Percentiles rank a stretch among this genome's conserved stretches.
Evolutionary conservation across 2,329 filamentous ascomycete species (phyloP).

Genomic region (Verticillium zaregamsianum): DNA sequence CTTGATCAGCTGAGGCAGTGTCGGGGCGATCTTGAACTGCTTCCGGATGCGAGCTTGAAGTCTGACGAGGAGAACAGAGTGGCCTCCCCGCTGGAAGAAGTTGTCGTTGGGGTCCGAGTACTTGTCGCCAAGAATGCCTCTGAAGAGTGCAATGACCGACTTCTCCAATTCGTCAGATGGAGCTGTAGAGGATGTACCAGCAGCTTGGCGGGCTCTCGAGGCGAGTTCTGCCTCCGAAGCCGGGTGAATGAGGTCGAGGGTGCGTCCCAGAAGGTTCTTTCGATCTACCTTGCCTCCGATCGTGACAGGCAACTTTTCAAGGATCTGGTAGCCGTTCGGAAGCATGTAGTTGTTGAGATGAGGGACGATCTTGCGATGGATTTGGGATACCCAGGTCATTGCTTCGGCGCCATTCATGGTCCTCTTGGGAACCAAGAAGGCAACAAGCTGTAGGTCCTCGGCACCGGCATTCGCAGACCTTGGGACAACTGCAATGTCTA

Average conservation of each 20-base stretch:
- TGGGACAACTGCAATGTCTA: constrained; percentile 16
- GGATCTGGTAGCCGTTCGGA: constrained; percentile 17
- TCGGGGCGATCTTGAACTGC: constrained; percentile 18
- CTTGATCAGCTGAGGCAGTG: constrained; percentile 17
- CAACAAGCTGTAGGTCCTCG: constrained; percentile 18
- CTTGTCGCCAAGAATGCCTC: constrained; percentile 10
- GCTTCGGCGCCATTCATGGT: constrained; percentile 10
- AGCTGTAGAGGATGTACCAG: neutral
- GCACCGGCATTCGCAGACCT: constrained; percentile 9
- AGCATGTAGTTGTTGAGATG: constrained; percentile 22
- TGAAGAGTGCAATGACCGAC: constrained; percentile 16
- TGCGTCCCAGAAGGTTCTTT: constrained; percentile 12
- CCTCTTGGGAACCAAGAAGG: constrained; percentile 16
- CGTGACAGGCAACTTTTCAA: constrained; percentile 14
- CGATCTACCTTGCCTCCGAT: constrained; percentile 20
- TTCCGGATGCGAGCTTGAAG: constrained; percentile 20
- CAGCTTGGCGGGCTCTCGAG: too few species aligned
- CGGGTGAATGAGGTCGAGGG: constrained; percentile 14
- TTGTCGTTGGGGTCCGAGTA: constrained; percentile 8
- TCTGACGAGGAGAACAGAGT: constrained; percentile 18
- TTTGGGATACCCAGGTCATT: constrained; percentile 9
- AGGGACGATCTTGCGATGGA: constrained; percentile 15
- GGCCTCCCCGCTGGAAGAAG: constrained; percentile 20
- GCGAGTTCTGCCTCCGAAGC: constrained; percentile 2
- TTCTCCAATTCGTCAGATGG: constrained; percentile 10